Base-by-base conservation (phyloP, 108 stramenopile species). In the Fragilariopsis cylindrus region DNA sequence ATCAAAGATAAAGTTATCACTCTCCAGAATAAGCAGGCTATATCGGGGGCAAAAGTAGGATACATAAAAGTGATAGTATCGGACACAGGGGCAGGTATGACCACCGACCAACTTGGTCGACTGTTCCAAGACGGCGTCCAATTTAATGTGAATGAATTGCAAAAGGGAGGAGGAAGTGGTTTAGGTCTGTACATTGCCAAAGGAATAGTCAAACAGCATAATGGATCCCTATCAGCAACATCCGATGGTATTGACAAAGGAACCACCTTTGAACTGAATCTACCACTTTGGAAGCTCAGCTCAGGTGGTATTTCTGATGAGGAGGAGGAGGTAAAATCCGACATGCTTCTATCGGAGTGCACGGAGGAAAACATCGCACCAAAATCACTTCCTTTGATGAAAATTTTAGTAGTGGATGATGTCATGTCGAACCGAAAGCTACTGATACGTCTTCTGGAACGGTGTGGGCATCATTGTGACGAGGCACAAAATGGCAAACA, bases 171-270 rank as follows among this genome's bases (percentile, higher is more conserved):
- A 39, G 91, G 91, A 8, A 88, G 81, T 65, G 91, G 91, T 9
- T 76, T 92, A 5, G 91, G 91, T 55, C 65, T 92, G 30, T 79
- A 65, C 65, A 88, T 92, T 64, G 57, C 90, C 7, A 87, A 86
- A 60, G 87, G 76, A 57, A 85, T 92, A 52, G 83, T 84, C n/a
- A 78, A 86, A 43, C 70, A 76, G 60, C 91, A 92, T 60, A 48
- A 66, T 9, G 91, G 91, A 21, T 70, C 45, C 6, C 46, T 89
- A 11, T 30, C 46, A 11, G 83, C 79, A 9, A 9, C 50, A 7
- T 89, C 88, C 6, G 79, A 82, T 42, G 88, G 88, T 16, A 40
- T 84, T 42, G 84, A 82, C 7, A 48, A 69, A 40, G 83, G 88
- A 57, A 77, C 84, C 11, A 82, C 79, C 18, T 86, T 89, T 60